These are phyloP conservation scores for Voacanga thouarsii DNA, from an alignment of 257 asterid species.

Conservation along the genomic window DNA sequence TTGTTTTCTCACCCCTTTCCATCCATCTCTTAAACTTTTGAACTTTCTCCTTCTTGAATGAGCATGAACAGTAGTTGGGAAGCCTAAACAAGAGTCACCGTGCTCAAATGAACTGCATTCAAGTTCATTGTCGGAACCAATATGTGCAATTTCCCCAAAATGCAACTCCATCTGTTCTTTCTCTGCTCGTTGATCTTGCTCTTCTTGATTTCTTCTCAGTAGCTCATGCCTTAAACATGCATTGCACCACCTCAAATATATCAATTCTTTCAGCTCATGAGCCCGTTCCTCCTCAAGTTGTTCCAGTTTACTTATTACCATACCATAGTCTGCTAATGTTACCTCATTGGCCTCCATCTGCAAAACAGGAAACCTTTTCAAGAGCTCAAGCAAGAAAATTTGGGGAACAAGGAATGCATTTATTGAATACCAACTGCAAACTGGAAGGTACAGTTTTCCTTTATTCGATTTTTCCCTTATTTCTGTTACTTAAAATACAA, in stretches of 20 bases:
- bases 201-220: conserved; percentile 36
- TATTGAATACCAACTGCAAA: not conserved
- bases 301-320: conserved; percentile 25
- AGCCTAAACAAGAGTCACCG: conserved; percentile 29
- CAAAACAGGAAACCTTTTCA: not conserved
- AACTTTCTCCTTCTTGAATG: conserved; percentile 47
- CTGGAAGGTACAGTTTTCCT: not conserved
- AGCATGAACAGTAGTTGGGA: conserved; percentile 18
- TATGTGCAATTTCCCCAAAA: conserved; percentile 24
- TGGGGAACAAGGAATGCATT: not conserved
- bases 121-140: conserved; percentile 35
- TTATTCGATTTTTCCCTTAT: not conserved
- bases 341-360: conserved; percentile 32
- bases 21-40: conserved; percentile 56
- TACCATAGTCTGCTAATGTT: conserved; percentile 24
- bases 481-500: not conserved
- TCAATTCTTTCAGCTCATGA: conserved; percentile 33
- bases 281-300: conserved; percentile 29
- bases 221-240: conserved; percentile 52
- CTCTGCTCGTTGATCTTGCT: conserved; percentile 18
- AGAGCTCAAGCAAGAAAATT: not conserved
- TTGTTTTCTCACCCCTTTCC: conserved; percentile 38
- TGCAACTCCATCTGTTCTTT: conserved; percentile 9
- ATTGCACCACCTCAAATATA: conserved; percentile 48
- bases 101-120: conserved; percentile 20